These are phyloP conservation scores for Salix udensis DNA, from an alignment of 345 rosid genomes.

Conservation along the genomic window DNA sequence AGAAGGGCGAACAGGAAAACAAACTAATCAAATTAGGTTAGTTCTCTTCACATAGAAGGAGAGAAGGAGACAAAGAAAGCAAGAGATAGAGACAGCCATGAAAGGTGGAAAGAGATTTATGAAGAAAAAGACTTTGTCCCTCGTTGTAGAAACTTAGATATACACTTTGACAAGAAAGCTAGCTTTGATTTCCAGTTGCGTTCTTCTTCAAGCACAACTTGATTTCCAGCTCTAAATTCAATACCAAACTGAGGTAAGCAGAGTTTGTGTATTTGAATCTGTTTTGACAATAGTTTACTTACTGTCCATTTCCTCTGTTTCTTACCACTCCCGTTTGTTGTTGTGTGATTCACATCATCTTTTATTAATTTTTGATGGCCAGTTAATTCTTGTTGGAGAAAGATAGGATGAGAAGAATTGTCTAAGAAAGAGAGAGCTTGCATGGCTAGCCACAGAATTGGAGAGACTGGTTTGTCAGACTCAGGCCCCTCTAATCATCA, in stretches of 20 bases:
- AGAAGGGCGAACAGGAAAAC: not conserved
- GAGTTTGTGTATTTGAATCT: not conserved
- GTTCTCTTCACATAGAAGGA: constrained; percentile 73
- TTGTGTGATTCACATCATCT: not conserved
- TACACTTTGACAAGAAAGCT: constrained; percentile 51
- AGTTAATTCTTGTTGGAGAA: constrained; percentile 21
- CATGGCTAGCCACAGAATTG: constrained; percentile 80
- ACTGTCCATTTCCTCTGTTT: constrained; percentile 29
- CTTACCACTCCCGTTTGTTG: not conserved
- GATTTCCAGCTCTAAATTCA: constrained; percentile 7
- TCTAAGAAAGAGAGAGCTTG: constrained; percentile 20
- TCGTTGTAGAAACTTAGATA: constrained; percentile 34
- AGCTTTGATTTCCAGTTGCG: constrained; percentile 34
- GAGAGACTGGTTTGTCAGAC: constrained; percentile 65
- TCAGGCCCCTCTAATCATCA: constrained; percentile 63
- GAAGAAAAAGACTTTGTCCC: constrained; percentile 51
- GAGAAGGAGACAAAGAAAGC: constrained; percentile 19
- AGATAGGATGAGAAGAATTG: constrained; percentile 26
- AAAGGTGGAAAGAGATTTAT: constrained; percentile 26
- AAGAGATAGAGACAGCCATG: constrained; percentile 43
- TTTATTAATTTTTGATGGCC: not conserved
- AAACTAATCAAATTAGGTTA: constrained; percentile 33
- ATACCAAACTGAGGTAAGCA: constrained; percentile 27
- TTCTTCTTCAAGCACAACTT: not conserved
- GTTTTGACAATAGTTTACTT: not conserved